phyloP scores from a whole-genome alignment of 495 filamentous ascomycete species.

The Lepidopterella palustris region DNA sequence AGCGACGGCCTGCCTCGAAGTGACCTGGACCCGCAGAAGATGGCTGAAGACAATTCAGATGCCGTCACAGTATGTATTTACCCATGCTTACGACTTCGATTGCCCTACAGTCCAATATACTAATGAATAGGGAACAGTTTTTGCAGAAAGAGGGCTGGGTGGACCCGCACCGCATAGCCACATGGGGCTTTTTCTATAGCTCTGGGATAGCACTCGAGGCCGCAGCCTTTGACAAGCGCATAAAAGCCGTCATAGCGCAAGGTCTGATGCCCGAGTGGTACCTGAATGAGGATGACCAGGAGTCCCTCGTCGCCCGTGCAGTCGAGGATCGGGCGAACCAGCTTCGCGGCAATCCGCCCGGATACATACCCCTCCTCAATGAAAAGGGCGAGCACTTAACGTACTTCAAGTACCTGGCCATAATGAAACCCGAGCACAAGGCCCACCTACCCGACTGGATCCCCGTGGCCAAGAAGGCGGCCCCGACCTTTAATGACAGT shows the following conservation, averaged over 20 bases:
- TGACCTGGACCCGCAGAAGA: not conserved
- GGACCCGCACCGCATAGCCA: not conserved
- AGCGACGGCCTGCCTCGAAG: slow-evolving; percentile 12
- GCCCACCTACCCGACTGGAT: not conserved
- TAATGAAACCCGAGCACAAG: not conserved
- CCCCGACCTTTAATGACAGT: too few species aligned
- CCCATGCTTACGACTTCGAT: not conserved
- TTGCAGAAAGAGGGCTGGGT: slow-evolving; percentile 1
- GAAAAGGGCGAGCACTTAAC: not conserved
- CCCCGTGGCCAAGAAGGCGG: too few species aligned
- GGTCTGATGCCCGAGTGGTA: not conserved
- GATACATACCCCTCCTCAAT: slow-evolving; percentile 2
- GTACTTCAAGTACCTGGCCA: not conserved
- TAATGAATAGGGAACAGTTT: not conserved
- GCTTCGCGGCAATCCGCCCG: not conserved
- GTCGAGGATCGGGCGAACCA: slow-evolving; percentile 1
- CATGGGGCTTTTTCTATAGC: not conserved
- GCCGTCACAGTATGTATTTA: slow-evolving; percentile 1
- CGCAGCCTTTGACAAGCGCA: not conserved
- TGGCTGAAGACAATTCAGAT: not conserved
- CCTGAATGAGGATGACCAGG: too few species aligned
- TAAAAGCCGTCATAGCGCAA: not conserved
- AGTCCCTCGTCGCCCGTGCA: too few species aligned
- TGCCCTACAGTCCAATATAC: not conserved
- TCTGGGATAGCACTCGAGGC: not conserved